A percentile compares a stretch with the other conserved stretches of the same genome.
phyloP scores from a whole-genome alignment of 768 basidiomycete genomes.

The Sarcodon aspratus region DNA sequence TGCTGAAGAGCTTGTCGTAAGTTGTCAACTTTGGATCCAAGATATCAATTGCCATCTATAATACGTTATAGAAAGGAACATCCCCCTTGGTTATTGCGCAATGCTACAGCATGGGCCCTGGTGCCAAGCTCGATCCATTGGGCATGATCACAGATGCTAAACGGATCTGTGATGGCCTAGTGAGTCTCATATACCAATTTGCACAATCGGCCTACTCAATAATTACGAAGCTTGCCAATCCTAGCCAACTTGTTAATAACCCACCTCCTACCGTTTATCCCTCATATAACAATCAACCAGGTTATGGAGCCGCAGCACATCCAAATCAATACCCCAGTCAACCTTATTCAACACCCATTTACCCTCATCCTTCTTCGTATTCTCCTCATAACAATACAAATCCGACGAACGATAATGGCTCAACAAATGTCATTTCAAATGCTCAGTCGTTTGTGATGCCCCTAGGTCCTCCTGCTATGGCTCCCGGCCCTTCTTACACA shows the following conservation, averaged over 20 bases:
- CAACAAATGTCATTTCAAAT: conserved; percentile 51
- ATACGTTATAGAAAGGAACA: conserved; percentile 31
- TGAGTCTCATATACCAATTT: conserved; percentile 21
- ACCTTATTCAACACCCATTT: conserved; percentile 40
- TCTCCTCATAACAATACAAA: conserved; percentile 17
- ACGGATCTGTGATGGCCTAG: conserved; percentile 65
- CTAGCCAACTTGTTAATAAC: conserved; percentile 52
- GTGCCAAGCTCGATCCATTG: conserved; percentile 61
- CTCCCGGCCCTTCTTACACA: conserved; percentile 23
- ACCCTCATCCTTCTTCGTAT: conserved; percentile 16
- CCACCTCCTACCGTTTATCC: conserved; percentile 54
- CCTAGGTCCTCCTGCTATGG: conserved; percentile 29
- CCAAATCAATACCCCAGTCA: conserved; percentile 47
- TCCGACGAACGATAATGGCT: conserved; percentile 10
- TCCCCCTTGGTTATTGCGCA: conserved; percentile 68
- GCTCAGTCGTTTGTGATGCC: conserved; percentile 66
- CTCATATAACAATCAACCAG: conserved; percentile 9
- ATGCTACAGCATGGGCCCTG: conserved; percentile 66
- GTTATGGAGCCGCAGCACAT: conserved; percentile 12
- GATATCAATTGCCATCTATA: conserved; percentile 1
- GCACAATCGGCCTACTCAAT: conserved; percentile 4
- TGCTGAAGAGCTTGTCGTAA: conserved; percentile 73
- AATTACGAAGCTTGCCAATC: conserved; percentile 52
- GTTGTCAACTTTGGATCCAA: conserved; percentile 18
- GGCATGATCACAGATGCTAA: conserved; percentile 69